Evolutionary conservation across 192 early-diverging fungal genomes (phyloP).

Genomic region (Linnemannia zychae): DNA sequence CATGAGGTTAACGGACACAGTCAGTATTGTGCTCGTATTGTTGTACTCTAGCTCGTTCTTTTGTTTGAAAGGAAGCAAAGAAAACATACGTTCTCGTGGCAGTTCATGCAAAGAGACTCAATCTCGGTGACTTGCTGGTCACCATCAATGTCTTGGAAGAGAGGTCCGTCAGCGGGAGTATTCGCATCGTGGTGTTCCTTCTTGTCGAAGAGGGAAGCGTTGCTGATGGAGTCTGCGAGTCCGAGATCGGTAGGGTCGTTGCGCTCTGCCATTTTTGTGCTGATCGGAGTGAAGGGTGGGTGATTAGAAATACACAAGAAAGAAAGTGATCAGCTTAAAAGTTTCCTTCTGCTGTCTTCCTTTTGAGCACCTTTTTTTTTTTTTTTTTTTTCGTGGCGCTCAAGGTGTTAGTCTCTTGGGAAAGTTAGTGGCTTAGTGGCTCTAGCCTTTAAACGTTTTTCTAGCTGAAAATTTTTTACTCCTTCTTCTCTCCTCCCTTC

Average conservation of each 20-base stretch:
- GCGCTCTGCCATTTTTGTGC: slow-evolving; percentile 28
- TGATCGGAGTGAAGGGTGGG: not conserved
- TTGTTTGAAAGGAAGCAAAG: not conserved
- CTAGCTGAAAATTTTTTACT: slow-evolving; percentile 2
- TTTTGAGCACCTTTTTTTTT: slow-evolving; percentile 11
- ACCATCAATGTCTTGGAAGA: slow-evolving; percentile 60
- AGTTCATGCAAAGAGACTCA: slow-evolving; percentile 93
- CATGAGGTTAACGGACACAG: not conserved
- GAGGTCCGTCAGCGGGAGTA: slow-evolving; percentile 32
- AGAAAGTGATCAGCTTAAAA: not conserved
- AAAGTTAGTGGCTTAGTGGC: not conserved
- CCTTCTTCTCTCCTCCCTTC: not conserved
- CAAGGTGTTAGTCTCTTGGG: not conserved
- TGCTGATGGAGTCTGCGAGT: slow-evolving; percentile 26
- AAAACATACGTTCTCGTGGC: slow-evolving; percentile 79
- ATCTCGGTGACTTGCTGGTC: slow-evolving; percentile 78
- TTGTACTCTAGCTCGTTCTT: not conserved
- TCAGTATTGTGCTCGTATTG: not conserved
- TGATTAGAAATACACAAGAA: slow-evolving; percentile 5
- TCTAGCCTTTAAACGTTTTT: not conserved
- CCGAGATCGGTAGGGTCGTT: slow-evolving; percentile 37
- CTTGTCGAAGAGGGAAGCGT: slow-evolving; percentile 31
- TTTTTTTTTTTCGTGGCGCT: slow-evolving; percentile 8
- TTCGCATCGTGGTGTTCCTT: slow-evolving; percentile 15
- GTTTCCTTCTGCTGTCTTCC: not conserved